Base-by-base conservation (phyloP, 2,329 filamentous ascomycete genomes). In the Madurella mycetomatis region DNA sequence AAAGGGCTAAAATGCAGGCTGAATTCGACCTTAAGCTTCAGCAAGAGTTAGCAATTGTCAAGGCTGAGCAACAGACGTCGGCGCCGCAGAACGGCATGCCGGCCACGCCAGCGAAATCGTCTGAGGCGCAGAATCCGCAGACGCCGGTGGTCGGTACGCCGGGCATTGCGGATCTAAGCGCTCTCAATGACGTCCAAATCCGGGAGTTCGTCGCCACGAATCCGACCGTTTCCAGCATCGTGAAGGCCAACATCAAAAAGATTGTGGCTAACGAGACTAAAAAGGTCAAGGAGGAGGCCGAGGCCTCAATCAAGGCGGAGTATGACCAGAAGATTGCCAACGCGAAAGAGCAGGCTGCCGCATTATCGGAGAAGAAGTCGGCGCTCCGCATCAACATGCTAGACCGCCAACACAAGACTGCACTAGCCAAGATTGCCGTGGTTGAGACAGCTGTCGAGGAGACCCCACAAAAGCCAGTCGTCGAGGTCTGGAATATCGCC, bases 401-500 rank as follows among this genome's bases (percentile, higher is more conserved):
- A 5, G 86, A 92, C 62, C 88, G 86, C 62, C 84, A 86, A 66
- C 73, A 79, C 45, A 82, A 80, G 58, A 73, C 75, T 9, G 82
- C 85, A 0, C 78, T 78, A 48, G 88, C 86, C 4, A 95, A 94
- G 73, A 73, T 95, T 32, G 80, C 82, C 1, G 83, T 94, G 1
- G 88, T 97, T 3, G 82, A 91, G 65, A 88, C 84, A 45, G 92
- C 92, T 12, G 90, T 87, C 0, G 80, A 79, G n/a, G 87, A 95
- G 46, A 96, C 92, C 0, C 92, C 92, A 0, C 79, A 92, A 64
- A 85, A 84, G 67, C 83, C 91, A 0, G 90, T 97, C 4, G 82
- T 76, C 9, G 91, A 96, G 70, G 92, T 96, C 0, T 96, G 90
- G 88, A 84, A 87, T 59, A 74, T 88, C 51, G 91, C 87, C 0